Evolutionary conservation across 352 stramenopile species (phyloP).

Genomic region (Globisporangium camurandrum): DNA sequence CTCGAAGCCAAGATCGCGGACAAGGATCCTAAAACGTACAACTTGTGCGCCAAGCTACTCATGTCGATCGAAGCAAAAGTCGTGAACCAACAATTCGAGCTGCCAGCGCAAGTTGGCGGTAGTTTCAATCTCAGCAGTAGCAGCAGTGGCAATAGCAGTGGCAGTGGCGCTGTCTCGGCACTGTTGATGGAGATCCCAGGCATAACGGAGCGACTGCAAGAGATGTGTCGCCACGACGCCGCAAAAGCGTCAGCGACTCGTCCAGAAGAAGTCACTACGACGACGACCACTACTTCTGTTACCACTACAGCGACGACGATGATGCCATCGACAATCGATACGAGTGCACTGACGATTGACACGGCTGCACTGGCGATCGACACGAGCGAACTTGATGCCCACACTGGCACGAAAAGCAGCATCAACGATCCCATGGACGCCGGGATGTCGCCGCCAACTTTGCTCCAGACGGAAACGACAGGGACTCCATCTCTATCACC

Average conservation of each 20-base stretch:
- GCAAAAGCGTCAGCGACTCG: constrained; percentile 5
- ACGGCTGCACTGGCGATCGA: neutral
- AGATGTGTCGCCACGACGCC: constrained; percentile 12
- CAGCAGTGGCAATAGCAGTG: neutral
- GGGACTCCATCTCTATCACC: no score
- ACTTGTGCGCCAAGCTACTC: constrained; percentile 66
- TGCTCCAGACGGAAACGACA: no score
- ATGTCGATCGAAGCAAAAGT: constrained; percentile 82
- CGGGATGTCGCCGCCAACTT: neutral
- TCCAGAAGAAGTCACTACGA: constrained; percentile 9
- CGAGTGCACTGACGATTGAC: neutral
- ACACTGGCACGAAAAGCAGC: no score
- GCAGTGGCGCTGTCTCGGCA: constrained; percentile 25
- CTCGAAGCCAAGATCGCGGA: constrained; percentile 73
- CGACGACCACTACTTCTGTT: no score
- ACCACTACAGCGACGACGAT: no score
- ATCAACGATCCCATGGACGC: neutral
- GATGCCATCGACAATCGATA: constrained; percentile 4
- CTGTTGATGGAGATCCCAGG: constrained; percentile 47
- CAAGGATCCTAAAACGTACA: constrained; percentile 65
- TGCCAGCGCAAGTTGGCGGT: constrained; percentile 12
- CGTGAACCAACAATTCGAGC: constrained; percentile 72
- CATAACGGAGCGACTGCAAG: constrained; percentile 38
- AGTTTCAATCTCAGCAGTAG: constrained; percentile 9
- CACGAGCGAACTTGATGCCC: neutral